Conservation (phyloP, 192 early-diverging fungal genomes). For the Dimargaris xerosporica region DNA sequence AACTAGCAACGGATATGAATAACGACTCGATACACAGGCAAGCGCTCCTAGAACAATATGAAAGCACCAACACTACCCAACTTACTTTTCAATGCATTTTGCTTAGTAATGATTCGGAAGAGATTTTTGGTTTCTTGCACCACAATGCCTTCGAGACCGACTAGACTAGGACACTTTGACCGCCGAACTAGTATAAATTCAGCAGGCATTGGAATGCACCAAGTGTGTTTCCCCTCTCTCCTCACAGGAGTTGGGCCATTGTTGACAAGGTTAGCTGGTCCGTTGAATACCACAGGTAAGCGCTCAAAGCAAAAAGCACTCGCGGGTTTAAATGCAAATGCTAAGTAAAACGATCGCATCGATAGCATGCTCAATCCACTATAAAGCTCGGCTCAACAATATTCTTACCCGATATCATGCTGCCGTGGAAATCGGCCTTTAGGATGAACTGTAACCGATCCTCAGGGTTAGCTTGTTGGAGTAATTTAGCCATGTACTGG, state of each 20-base stretch:
- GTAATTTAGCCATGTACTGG: slow-evolving; percentile 52
- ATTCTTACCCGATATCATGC: slow-evolving; percentile 43
- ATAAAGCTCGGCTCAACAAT: background rate
- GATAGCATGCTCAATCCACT: background rate
- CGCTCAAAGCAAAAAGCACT: background rate
- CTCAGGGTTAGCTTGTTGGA: slow-evolving; percentile 20
- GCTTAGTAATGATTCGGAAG: slow-evolving; percentile 56
- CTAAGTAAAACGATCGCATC: background rate
- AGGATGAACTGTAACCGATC: slow-evolving; percentile 34
- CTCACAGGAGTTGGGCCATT: background rate
- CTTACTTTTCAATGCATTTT: slow-evolving; percentile 43
- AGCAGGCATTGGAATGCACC: background rate
- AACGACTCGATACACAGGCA: background rate
- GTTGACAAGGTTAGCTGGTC: no score
- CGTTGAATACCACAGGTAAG: background rate
- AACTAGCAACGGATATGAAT: background rate
- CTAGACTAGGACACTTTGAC: slow-evolving; percentile 60
- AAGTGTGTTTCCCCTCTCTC: background rate
- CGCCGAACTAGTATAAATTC: slow-evolving; percentile 31
- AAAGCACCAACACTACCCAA: background rate
- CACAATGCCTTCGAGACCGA: slow-evolving; percentile 65
- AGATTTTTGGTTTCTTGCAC: slow-evolving; percentile 82
- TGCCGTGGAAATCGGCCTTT: slow-evolving; percentile 81
- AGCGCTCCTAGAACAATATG: background rate
- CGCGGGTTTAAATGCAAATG: background rate